Base-by-base conservation (phyloP, 164 flowering plant genomes). In the Annona squamosa region DNA sequence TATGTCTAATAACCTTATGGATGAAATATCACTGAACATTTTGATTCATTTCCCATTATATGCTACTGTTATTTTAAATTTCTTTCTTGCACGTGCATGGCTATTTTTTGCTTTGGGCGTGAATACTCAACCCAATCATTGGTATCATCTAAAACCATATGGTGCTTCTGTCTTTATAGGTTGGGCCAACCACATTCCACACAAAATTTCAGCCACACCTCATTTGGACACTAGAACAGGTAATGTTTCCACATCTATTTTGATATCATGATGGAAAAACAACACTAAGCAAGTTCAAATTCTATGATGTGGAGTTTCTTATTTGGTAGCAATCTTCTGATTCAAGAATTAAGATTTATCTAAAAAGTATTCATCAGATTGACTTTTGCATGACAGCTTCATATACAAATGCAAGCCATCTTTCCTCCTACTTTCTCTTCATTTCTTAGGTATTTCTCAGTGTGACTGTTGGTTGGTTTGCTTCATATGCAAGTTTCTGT, bases 221-320 rank as follows among this genome's bases (percentile, higher is more conserved):
- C 71, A 83, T 95, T 10, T 93, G 98, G 97, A 83, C 86, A 5
- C 90, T 95, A 73, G 98, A 91, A 59, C 94, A 95, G 98, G 98
- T 92, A 91, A 92, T 97, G 95, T 91, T 72, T 70, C 71, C 19
- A 7, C 0, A 41, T 37, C 17, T 10, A 10, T 16, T 52, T 52
- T 52, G 13, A 52, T 52, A 16, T 9, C 9, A 52, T 52, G 13
- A 52, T 52, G 59, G 59, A 52, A 52, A 52, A 10, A 26, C 37
- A 26, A 26, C 37, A 26, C 37, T 26, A 26, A 26, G 37, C 37
- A 26, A 26, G 37, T 26, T 26, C 37, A 26, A 26, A 26, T 26
- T 26, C 37, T 26, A 26, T 26, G 37, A 26, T 26, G 37, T 0
- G 37, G 37, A 26, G 37, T 26, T 26, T 26, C 37, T 26, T 26